phyloP scores from a whole-genome alignment of 2,329 filamentous ascomycete genomes.

The Fusarium stilboides region DNA sequence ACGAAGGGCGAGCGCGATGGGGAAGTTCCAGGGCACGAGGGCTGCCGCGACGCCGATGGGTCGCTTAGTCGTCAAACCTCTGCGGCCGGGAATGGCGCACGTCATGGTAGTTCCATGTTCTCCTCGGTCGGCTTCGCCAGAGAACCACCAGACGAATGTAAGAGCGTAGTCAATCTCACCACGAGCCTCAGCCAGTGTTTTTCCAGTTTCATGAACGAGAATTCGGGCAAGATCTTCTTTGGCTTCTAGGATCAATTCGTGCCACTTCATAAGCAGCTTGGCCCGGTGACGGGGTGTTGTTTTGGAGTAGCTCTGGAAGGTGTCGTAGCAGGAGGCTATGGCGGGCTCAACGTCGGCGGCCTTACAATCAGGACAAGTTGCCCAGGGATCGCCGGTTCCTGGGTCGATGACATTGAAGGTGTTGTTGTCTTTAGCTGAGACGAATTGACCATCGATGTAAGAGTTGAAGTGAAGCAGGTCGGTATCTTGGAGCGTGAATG shows the following conservation, averaged over 20 bases:
- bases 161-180: slow-evolving; percentile 70
- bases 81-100: slow-evolving; percentile 59
- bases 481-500: not conserved
- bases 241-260: slow-evolving; percentile 53
- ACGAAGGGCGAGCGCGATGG: slow-evolving; percentile 64
- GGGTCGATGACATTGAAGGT: slow-evolving; percentile 13
- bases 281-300: slow-evolving; percentile 54
- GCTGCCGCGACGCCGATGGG: slow-evolving; percentile 55
- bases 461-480: not conserved
- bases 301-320: slow-evolving; percentile 58
- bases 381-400: slow-evolving; percentile 1
- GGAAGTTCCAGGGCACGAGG: slow-evolving; percentile 71
- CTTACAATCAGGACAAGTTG: slow-evolving; percentile 13
- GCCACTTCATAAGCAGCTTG: slow-evolving; percentile 56
- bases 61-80: slow-evolving; percentile 78
- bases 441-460: slow-evolving; percentile 7
- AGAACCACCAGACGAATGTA: slow-evolving; percentile 71
- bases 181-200: slow-evolving; percentile 67
- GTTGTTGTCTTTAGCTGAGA: not conserved
- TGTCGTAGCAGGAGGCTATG: slow-evolving; percentile 49
- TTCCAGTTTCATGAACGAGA: slow-evolving; percentile 67
- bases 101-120: slow-evolving; percentile 70
- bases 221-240: slow-evolving; percentile 59
- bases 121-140: slow-evolving; percentile 60
- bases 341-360: slow-evolving; percentile 50